Evolutionary conservation across 2,329 filamentous ascomycete genomes (phyloP).

Genomic region (Fusarium musae): DNA sequence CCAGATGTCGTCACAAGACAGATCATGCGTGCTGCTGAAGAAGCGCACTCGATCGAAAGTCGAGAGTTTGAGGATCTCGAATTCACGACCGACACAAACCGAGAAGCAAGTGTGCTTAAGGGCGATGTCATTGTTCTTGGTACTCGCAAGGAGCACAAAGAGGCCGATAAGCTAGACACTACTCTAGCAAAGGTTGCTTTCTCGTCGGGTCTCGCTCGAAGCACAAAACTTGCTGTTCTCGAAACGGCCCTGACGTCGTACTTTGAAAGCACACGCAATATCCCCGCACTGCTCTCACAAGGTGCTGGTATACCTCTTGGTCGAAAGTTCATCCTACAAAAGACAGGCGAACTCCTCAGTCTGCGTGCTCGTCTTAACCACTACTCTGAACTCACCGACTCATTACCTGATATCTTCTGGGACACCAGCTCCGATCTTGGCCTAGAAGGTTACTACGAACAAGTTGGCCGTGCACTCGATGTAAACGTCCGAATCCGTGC

Average conservation of each 20-base stretch:
- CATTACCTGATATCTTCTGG: conserved; percentile 96
- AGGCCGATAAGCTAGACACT: conserved; percentile 61
- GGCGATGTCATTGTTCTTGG: conserved; percentile 92
- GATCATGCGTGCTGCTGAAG: conserved; percentile 79
- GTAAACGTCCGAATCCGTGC: conserved; percentile 91
- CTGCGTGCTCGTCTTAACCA: conserved; percentile 94
- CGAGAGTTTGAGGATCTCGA: conserved; percentile 92
- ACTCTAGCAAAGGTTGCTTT: conserved; percentile 96
- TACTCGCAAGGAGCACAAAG: conserved; percentile 68
- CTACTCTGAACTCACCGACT: conserved; percentile 96
- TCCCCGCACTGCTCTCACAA: conserved; percentile 80
- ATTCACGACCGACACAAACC: conserved; percentile 78
- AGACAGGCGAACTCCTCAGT: conserved; percentile 91
- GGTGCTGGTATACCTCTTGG: conserved; percentile 60
- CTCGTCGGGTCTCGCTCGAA: conserved; percentile 90
- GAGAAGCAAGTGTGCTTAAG: conserved; percentile 80
- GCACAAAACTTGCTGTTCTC: conserved; percentile 92
- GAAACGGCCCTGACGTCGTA: conserved; percentile 86
- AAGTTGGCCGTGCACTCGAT: conserved; percentile 89
- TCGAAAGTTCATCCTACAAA: conserved; percentile 85
- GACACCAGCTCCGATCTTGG: conserved; percentile 89
- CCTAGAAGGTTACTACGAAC: conserved; percentile 93
- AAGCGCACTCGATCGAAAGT: conserved; percentile 73
- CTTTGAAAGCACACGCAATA: conserved; percentile 85
- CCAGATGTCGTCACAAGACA: conserved; percentile 79